Evolutionary conservation across 164 flowering plant species (phyloP), one percentile per base, ranked within the genome.

Genomic region (Cinnamomum micranthum): DNA sequence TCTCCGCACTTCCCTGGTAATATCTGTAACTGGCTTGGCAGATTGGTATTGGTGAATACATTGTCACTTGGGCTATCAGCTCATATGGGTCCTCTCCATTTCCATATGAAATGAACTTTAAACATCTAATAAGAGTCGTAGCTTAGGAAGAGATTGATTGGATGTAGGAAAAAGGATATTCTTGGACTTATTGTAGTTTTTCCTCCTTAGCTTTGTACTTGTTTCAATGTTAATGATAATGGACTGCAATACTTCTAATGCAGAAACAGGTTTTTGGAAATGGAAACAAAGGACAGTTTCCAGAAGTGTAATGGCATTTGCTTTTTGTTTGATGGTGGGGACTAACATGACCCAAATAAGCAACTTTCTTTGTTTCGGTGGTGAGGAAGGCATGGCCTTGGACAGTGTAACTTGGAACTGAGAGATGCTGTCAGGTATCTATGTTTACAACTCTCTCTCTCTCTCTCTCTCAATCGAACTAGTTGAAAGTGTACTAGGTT

Each of bases 11-110:
- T 28, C 6, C 6, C 2, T 63, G n/a, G 35, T 5, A 41, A 2
- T 19, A 72, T 35, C 47, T 35, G 68, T 72, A 62, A 58, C 73
- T 71, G 28, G 12, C 19, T 6, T 15, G 33, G 66, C 73, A 58
- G 59, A 71, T 58, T 71, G 65, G 25, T 58, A 65, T 31, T 71
- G 50, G 65, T 27, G 23, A 35, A 33, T 27, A 72, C 22, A 72
- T 60, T 11, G 74, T 20, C n/a, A 5, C 15, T 35, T 72, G 7
- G 74, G 67, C 33, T 62, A 33, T 27, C 17, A 71, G 67, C 47
- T 22, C 68, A 20, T 28, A 72, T 35, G 52, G 52, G n/a, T 62
- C 27, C 24, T 60, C 6, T 35, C 11, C 67, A 72, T 59, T 72
- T 72, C 14, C 24, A 20, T 4, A 3, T 59, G 12, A 20, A 72